phyloP scores from a whole-genome alignment of 257 asterid species.

The Ballota nigra region DNA sequence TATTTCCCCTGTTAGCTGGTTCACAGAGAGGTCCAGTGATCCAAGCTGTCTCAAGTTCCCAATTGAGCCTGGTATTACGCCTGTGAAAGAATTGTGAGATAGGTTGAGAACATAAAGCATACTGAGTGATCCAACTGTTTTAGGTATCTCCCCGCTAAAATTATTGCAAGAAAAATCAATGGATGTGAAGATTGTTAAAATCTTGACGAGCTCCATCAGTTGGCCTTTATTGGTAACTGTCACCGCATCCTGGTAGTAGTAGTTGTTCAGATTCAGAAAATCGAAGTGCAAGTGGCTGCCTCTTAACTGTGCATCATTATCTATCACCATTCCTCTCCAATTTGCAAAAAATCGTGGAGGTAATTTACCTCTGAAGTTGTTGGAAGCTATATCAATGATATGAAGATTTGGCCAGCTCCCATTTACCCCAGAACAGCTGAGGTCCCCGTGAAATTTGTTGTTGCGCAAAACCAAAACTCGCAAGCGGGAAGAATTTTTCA shows the following conservation, averaged over 20 bases:
- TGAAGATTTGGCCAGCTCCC: conserved; percentile 61
- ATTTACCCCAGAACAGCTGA: conserved; percentile 24
- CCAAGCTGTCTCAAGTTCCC: conserved; percentile 47
- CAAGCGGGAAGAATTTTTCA: conserved; percentile 34
- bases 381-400: conserved; percentile 54
- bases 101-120: conserved; percentile 55
- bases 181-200: conserved; percentile 45
- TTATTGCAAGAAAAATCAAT: conserved; percentile 56
- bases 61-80: conserved; percentile 51
- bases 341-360: conserved; percentile 29
- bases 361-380: conserved; percentile 49
- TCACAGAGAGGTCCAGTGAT: conserved; percentile 53
- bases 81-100: conserved; percentile 47
- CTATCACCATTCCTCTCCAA: conserved; percentile 44
- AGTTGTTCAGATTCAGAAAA: conserved; percentile 15
- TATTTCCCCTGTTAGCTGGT: conserved; percentile 40
- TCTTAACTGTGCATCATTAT: conserved; percentile 3
- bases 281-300: conserved; percentile 27
- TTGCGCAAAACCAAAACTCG: conserved; percentile 47
- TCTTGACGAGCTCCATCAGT: conserved; percentile 53
- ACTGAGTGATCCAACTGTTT: conserved; percentile 42
- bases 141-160: conserved; percentile 46
- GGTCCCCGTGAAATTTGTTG: conserved; percentile 51
- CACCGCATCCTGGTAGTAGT: conserved; percentile 55
- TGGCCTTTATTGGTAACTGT: conserved; percentile 55